Percentiles rank a stretch among this genome's conserved stretches.
These are phyloP conservation scores for Neobulgaria alba DNA, from an alignment of 2,329 filamentous ascomycete species.

Conservation along the genomic window DNA sequence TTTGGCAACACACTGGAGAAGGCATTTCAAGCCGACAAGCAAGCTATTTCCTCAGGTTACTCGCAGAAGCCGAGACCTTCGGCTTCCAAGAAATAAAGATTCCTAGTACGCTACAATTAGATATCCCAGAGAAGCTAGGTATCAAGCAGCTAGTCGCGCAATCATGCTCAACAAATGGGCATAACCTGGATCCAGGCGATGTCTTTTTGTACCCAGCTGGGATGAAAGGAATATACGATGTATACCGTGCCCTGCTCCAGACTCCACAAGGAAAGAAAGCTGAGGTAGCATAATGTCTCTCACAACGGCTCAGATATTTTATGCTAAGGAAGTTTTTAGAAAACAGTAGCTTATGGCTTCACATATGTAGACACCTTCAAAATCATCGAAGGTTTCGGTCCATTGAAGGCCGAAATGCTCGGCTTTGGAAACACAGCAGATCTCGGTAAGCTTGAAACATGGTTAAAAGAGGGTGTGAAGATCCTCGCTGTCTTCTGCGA, in stretches of 20 bases:
- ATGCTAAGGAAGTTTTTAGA: too few species aligned
- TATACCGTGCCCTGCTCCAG: neutral
- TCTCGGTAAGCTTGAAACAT: constrained; percentile 67
- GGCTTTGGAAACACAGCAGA: constrained; percentile 43
- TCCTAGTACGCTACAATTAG: too few species aligned
- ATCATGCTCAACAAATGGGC: neutral
- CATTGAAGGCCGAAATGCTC: neutral
- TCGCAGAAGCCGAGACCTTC: too few species aligned
- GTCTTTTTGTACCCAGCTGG: neutral
- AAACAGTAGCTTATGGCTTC: neutral
- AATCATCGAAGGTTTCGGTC: neutral
- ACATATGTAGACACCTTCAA: neutral
- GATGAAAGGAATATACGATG: neutral
- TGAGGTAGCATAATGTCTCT: neutral
- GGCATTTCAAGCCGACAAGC: neutral
- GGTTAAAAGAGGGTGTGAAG: constrained; percentile 59
- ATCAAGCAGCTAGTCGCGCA: neutral
- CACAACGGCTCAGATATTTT: too few species aligned
- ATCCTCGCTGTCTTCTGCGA: constrained; percentile 82
- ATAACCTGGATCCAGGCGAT: neutral
- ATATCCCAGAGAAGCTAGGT: neutral
- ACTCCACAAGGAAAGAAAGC: neutral
- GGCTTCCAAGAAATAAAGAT: too few species aligned
- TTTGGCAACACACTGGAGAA: neutral
- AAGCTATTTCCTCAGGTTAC: neutral